phyloP scores from a whole-genome alignment of 73 alveolate species.

The Paramecium sonneborni region DNA sequence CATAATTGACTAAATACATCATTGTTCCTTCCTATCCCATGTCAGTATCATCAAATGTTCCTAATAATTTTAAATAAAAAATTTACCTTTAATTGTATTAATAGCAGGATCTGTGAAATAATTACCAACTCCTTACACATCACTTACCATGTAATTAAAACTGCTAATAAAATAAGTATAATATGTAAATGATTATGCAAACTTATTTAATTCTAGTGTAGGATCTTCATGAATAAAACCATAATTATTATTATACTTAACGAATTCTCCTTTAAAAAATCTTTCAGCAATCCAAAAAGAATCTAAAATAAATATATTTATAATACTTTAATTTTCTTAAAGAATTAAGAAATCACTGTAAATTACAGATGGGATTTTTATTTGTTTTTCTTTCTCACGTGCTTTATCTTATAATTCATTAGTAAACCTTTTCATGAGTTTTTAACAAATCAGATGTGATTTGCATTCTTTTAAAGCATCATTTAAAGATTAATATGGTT shows the following conservation, averaged over 20 bases:
- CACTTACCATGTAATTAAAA: constrained; percentile 31
- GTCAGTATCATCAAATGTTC: constrained; percentile 30
- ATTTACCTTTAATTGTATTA: background rate
- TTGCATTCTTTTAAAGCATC: constrained; percentile 29
- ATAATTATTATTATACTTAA: constrained; percentile 40
- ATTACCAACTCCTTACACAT: constrained; percentile 47
- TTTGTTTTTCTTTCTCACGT: background rate
- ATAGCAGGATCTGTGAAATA: constrained; percentile 55
- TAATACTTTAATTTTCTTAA: background rate
- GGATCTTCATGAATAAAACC: constrained; percentile 12
- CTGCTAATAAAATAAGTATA: background rate
- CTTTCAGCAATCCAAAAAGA: constrained; percentile 55
- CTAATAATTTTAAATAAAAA: background rate
- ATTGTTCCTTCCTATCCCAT: constrained; percentile 18
- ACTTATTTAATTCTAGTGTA: background rate
- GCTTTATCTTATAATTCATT: background rate
- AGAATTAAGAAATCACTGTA: constrained; percentile 35
- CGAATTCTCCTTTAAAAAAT: constrained; percentile 39
- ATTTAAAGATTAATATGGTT: background rate
- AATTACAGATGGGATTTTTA: background rate
- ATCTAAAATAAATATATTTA: background rate
- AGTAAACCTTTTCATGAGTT: background rate
- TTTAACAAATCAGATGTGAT: constrained; percentile 24
- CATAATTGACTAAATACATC: constrained; percentile 13
- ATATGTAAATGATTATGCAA: constrained; percentile 41